Conservation (phyloP, 495 filamentous ascomycete species). For the Hyaloscypha finlandica region DNA sequence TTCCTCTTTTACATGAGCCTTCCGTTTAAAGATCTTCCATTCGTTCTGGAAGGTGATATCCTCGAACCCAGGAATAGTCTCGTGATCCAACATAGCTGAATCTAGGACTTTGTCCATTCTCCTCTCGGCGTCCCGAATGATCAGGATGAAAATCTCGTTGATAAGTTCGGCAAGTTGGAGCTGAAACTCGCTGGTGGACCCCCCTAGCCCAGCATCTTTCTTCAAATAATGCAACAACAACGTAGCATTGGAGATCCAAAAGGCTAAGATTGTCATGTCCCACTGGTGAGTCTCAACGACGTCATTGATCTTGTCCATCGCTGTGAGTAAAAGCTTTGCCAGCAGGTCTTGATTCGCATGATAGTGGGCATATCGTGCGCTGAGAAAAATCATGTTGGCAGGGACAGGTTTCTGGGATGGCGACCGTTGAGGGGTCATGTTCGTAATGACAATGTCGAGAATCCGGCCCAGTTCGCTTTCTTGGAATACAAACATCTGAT, state of each 20-base stretch:
- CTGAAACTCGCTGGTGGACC: constrained; percentile 87
- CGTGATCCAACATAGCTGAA: constrained; percentile 91
- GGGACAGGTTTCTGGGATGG: constrained; percentile 96
- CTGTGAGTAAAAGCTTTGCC: constrained; percentile 73
- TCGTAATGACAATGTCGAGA: constrained; percentile 93
- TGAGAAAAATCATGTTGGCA: constrained; percentile 94
- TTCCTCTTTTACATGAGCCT: constrained; percentile 82
- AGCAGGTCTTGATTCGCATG: constrained; percentile 88
- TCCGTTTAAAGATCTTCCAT: constrained; percentile 93
- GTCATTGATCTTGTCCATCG: constrained; percentile 95
- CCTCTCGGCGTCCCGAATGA: constrained; percentile 95
- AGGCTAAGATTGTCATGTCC: constrained; percentile 99
- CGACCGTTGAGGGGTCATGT: constrained; percentile 95
- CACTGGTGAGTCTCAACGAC: constrained; percentile 93
- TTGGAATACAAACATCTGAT: constrained; percentile 99
- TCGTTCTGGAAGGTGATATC: constrained; percentile 96
- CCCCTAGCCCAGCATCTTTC: constrained; percentile 82
- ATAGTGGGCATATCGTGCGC: constrained; percentile 95
- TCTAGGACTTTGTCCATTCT: constrained; percentile 96
- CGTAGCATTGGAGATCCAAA: constrained; percentile 98
- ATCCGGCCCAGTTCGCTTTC: constrained; percentile 88
- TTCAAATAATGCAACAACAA: constrained; percentile 94
- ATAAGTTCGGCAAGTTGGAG: constrained; percentile 91
- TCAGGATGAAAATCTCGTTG: constrained; percentile 99
- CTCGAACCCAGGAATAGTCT: constrained; percentile 96